Base-by-base conservation (phyloP, 257 asterid genomes). In the Capsicum rhomboideum region DNA sequence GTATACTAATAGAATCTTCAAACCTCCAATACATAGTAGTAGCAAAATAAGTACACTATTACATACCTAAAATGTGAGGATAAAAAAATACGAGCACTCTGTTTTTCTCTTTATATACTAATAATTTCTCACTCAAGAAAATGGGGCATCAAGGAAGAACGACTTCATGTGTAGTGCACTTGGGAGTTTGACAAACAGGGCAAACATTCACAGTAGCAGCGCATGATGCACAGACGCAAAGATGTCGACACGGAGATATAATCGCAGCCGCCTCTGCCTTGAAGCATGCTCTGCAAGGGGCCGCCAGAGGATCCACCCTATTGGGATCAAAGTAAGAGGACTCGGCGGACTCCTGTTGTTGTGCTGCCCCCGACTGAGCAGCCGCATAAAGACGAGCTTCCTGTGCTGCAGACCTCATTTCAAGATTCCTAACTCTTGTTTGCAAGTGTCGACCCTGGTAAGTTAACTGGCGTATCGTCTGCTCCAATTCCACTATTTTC, bases 171-270 rank as follows among this genome's bases (percentile, higher is more conserved):
- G 90, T 64, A 18, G 58, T 46, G 2, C 17, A 55, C 85, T 85
- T 86, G 10, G 71, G 6, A 3, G 8, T 0, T 2, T 11, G 4
- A 69, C 96, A 92, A 83, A 87, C 89, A 1, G 94, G 96, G 90
- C 97, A 93, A 31, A 18, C 14, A 17, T 4, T 64, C 2, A 72
- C 44, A 1, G 0, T 16, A 1, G 3, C 74, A 1, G 90, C 87
- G 42, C 95, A 93, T 2, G 34, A 10, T 4, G 17, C 42, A 80
- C 94, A 93, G 5, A 90, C 66, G 28, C 94, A 87, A 10, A 93
- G 71, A 44, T 92, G 97, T 63, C 92, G 88, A 82, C 97, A 92
- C 1, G 92, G 93, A 91, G 86, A 89, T 83, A 91, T 26, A 89
- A 92, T 84, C 87, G 89, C 34, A 0, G 88, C 87, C 1, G 96